Conservation (phyloP, 345 rosid genomes). For the Populus euphratica region DNA sequence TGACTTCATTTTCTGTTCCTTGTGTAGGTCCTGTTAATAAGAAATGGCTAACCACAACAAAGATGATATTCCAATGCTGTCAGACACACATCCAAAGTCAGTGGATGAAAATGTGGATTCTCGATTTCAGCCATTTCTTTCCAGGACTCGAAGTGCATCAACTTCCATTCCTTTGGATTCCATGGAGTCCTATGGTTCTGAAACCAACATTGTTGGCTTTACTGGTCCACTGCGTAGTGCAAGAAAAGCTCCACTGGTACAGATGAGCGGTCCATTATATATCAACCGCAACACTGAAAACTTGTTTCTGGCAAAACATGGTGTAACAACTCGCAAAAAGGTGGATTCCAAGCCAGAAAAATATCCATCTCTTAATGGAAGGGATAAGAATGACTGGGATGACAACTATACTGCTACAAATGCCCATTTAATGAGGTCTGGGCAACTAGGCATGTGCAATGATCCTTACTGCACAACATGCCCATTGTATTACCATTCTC, state of each 20-base stretch:
- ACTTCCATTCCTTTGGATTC: slow-evolving; percentile 46
- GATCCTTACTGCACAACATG: slow-evolving; percentile 95
- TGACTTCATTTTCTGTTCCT: background rate
- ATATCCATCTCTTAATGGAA: slow-evolving; percentile 27
- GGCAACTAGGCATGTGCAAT: slow-evolving; percentile 76
- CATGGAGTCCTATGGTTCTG: slow-evolving; percentile 45
- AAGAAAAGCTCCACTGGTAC: slow-evolving; percentile 46
- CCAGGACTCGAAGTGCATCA: slow-evolving; percentile 61
- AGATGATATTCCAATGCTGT: slow-evolving; percentile 67
- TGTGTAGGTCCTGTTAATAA: slow-evolving; percentile 22
- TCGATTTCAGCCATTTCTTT: slow-evolving; percentile 30
- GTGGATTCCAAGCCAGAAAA: slow-evolving; percentile 38
- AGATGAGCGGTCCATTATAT: slow-evolving; percentile 73
- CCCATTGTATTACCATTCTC: slow-evolving; percentile 55
- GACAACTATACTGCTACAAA: slow-evolving; percentile 48
- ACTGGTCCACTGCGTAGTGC: slow-evolving; percentile 80
- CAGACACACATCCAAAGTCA: slow-evolving; percentile 28
- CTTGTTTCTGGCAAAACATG: slow-evolving; percentile 27
- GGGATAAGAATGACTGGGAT: slow-evolving; percentile 38
- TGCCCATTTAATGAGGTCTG: slow-evolving; percentile 72
- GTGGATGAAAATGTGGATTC: slow-evolving; percentile 33
- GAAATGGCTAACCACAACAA: slow-evolving; percentile 51
- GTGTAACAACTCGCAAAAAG: slow-evolving; percentile 13
- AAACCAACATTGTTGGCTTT: slow-evolving; percentile 46
- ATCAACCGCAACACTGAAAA: slow-evolving; percentile 34